Evolutionary conservation across 2,329 filamentous ascomycete genomes (phyloP).

Genomic region (Colletotrichum spaethianum): DNA sequence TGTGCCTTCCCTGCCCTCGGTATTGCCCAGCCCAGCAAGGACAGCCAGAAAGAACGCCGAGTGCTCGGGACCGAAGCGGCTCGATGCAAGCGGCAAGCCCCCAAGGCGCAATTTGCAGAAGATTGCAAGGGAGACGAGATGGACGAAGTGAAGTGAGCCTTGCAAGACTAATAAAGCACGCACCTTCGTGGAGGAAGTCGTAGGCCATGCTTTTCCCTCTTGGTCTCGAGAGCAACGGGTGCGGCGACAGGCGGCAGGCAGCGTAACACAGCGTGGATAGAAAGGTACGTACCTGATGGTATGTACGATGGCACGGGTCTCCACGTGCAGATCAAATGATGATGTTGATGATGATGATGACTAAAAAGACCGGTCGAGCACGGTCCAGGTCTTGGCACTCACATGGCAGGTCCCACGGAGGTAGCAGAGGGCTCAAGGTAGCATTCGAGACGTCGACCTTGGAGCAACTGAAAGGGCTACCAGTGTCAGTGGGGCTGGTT

Average conservation of each 20-base stretch:
- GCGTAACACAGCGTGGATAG: too few species aligned
- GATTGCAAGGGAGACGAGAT: constrained; percentile 1
- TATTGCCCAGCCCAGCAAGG: background rate
- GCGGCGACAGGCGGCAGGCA: constrained; percentile 1
- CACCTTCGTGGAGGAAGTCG: background rate
- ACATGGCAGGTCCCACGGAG: background rate
- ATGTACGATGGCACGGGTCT: background rate
- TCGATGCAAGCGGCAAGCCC: background rate
- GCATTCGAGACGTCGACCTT: background rate
- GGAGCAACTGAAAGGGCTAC: background rate
- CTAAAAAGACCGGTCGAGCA: constrained; percentile 1
- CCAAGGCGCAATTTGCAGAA: background rate
- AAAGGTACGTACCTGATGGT: background rate
- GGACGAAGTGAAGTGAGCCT: background rate
- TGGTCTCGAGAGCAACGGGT: background rate
- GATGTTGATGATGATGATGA: background rate
- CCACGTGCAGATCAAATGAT: background rate
- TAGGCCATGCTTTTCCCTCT: background rate
- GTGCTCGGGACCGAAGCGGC: background rate
- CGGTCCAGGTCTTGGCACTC: background rate
- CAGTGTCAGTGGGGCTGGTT: background rate
- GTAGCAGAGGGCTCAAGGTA: background rate
- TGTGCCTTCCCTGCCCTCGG: background rate
- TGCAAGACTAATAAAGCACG: background rate
- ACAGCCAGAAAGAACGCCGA: background rate